Evolutionary conservation across 2,329 filamentous ascomycete species (phyloP).

Genomic region (Plectosphaerella plurivora): DNA sequence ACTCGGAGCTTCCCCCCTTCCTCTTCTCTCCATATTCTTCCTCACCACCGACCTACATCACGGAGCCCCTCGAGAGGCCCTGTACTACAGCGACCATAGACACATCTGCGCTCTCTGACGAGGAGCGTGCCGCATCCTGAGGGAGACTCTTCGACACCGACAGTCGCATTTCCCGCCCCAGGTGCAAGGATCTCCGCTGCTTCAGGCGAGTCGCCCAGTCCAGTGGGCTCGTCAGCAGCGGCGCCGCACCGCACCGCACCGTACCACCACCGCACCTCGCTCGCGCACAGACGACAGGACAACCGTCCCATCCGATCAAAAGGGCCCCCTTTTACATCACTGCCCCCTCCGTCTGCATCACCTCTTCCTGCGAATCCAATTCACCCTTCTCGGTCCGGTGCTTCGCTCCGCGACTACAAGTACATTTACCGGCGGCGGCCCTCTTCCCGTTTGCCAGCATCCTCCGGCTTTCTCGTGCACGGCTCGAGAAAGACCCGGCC

Average conservation of each 20-base stretch:
- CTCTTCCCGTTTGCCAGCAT: too few relatives aligned
- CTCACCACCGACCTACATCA: neutral
- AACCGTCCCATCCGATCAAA: too few relatives aligned
- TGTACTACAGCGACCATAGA: too few relatives aligned
- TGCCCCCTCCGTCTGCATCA: neutral
- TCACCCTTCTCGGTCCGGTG: too few relatives aligned
- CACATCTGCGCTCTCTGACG: neutral
- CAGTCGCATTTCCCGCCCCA: neutral
- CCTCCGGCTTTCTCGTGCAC: too few relatives aligned
- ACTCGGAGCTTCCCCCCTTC: neutral
- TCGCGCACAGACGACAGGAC: too few relatives aligned
- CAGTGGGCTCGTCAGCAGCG: neutral
- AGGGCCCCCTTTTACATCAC: neutral
- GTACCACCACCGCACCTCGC: neutral
- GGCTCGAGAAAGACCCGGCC: too few relatives aligned
- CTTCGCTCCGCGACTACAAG: too few relatives aligned
- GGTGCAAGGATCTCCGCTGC: neutral
- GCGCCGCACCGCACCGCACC: neutral
- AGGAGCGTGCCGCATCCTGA: neutral
- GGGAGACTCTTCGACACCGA: neutral
- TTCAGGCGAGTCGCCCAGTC: neutral
- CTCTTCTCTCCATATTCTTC: neutral
- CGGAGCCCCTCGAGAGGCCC: neutral
- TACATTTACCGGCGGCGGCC: too few relatives aligned
- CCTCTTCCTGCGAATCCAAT: too few relatives aligned